Evolutionary conservation across 495 filamentous ascomycete genomes (phyloP), one percentile per base, ranked within the genome.

Genomic region (Penicillium ucsense): DNA sequence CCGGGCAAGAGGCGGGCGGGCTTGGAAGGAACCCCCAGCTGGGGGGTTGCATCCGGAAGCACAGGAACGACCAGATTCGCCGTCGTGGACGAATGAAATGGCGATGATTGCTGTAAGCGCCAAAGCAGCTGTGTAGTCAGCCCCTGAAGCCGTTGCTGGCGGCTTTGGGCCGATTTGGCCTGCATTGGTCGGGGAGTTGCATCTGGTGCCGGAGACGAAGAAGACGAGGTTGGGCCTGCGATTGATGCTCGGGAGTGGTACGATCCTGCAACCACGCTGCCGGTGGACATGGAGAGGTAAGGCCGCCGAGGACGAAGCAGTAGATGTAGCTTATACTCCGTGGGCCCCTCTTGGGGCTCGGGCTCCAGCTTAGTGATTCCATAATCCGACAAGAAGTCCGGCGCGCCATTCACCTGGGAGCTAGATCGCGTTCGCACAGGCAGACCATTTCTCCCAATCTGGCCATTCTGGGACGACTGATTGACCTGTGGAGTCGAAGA

Each of bases 281-380:
- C 80, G 6, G 82, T 86, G 6, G 79, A 81, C 44, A 70, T 70
- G 27, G 74, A 74, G 36, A 78, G 70, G 63, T 88, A 91, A 33
- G 74, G 79, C 61, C 89, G 75, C 49, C 92, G 76, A 32, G 86
- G 82, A 34, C 87, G 80, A 32, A 95, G 68, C 7, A 96, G 74
- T n/a, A 97, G 73, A 72, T 95, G 92, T 39, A 98, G 68, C 63
- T 98, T 98, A 68, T 97, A 98, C 67, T 97, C 92, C 5, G 84
- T 92, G 31, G 92, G 87, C 0, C 92, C 92, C 46, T 92, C 84
- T 59, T 97, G 90, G 4, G 92, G 92, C 62, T 98, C 92, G 11
- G 92, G 80, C 48, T 89, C 83, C 9, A 98, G 69, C 55, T 84
- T 87, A 31, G 81, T 83, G 28, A 92, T 76, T 3, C 80, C 80